Percentiles rank a stretch among this genome's conserved stretches.
These are phyloP conservation scores for Phylloboletellus chloephorus DNA, from an alignment of 1,284 basidiomycete genomes.

Conservation along the genomic window DNA sequence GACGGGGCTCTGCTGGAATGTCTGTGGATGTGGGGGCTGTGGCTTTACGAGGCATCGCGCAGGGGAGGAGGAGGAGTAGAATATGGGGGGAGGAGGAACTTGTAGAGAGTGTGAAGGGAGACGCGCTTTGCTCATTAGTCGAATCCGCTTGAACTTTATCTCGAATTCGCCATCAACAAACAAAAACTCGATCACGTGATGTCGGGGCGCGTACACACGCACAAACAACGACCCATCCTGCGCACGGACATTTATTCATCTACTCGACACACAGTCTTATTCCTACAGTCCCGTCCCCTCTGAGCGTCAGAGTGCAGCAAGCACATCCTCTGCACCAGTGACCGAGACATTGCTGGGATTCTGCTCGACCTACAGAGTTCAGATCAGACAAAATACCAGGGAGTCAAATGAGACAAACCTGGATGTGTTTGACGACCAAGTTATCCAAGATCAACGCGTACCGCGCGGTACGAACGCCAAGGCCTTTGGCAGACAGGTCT, in stretches of 20 bases:
- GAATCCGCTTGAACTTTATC: constrained; percentile 29
- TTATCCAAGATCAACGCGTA: constrained; percentile 72
- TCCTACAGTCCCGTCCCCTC: too few species aligned
- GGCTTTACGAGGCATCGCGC: constrained; percentile 64
- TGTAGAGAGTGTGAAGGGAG: constrained; percentile 13
- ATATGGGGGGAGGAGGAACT: constrained; percentile 8
- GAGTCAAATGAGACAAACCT: constrained; percentile 36
- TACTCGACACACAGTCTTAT: constrained; percentile 1
- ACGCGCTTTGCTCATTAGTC: constrained; percentile 29
- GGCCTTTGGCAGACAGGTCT: constrained; percentile 50
- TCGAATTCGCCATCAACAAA: constrained; percentile 27
- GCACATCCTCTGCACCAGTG: constrained; percentile 62
- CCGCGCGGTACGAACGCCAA: constrained; percentile 64
- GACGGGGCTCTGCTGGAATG: constrained; percentile 42
- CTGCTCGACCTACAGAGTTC: constrained; percentile 38
- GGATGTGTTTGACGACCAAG: constrained; percentile 60
- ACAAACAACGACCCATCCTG: constrained; percentile 21
- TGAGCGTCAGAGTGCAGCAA: constrained; percentile 47
- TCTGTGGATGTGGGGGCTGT: constrained; percentile 36
- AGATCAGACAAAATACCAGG: neutral
- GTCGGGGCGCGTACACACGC: constrained; percentile 25
- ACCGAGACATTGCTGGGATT: constrained; percentile 50
- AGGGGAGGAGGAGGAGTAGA: neutral
- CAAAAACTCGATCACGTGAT: constrained; percentile 32
- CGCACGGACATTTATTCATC: constrained; percentile 12